phyloP scores from a whole-genome alignment of 805 yeast genomes.

The Teunomyces stri region DNA sequence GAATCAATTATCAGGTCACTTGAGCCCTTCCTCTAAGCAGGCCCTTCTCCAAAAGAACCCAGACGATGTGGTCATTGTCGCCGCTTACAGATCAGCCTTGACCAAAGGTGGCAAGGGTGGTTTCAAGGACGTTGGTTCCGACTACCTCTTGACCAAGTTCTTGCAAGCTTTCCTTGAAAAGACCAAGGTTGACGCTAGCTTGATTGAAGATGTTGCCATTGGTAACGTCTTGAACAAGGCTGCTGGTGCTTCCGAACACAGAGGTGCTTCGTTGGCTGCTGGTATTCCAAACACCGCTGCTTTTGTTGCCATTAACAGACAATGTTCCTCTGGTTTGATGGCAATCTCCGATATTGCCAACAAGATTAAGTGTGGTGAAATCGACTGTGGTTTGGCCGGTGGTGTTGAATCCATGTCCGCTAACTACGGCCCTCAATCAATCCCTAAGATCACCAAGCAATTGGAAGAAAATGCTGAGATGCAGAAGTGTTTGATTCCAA shows the following conservation, averaged over 20 bases:
- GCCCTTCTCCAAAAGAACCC: slow-evolving; percentile 56
- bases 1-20: slow-evolving; percentile 45
- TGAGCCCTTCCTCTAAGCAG: slow-evolving; percentile 40
- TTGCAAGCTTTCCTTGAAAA: slow-evolving; percentile 59
- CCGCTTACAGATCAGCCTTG: slow-evolving; percentile 87
- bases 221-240: slow-evolving; percentile 92
- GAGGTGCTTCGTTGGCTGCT: slow-evolving; percentile 89
- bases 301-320: slow-evolving; percentile 84
- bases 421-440: slow-evolving; percentile 78
- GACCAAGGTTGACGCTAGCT: slow-evolving; percentile 44
- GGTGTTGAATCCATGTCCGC: slow-evolving; percentile 96
- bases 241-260: slow-evolving; percentile 92
- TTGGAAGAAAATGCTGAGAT: slow-evolving; percentile 37
- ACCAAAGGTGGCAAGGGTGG: slow-evolving; percentile 85
- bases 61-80: slow-evolving; percentile 87
- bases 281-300: slow-evolving; percentile 83
- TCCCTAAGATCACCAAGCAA: slow-evolving; percentile 46
- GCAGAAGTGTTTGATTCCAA: slow-evolving; percentile 81
- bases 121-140: slow-evolving; percentile 80
- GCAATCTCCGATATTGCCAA: slow-evolving; percentile 88
- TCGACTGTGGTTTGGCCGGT: slow-evolving; percentile 84
- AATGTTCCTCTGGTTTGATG: slow-evolving; percentile 92
- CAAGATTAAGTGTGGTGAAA: slow-evolving; percentile 84
- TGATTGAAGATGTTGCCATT: slow-evolving; percentile 80
- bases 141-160: slow-evolving; percentile 68